Base-by-base conservation (phyloP, 257 asterid species). In the Solanum tarijense region DNA sequence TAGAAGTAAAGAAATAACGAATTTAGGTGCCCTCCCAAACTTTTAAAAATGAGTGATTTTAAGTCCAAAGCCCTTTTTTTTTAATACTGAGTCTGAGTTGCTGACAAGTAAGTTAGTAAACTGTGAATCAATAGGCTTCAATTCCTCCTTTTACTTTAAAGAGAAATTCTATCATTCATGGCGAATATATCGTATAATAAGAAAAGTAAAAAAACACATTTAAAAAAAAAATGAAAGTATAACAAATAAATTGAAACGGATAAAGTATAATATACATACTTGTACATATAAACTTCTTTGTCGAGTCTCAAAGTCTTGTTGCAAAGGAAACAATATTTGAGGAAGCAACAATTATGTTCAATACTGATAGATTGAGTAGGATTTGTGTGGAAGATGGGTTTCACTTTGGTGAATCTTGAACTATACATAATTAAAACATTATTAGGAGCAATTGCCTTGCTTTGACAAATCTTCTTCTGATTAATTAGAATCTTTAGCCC, bases 251-350 rank as follows among this genome's bases (percentile, higher is more conserved):
- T 60, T 60, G 27, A 58, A 58, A 58, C 27, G 9, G 6, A 58
- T 55, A 55, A 55, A 55, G 1, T 55, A 55, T 60, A 5, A 16
- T 16, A 72, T 82, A 46, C 41, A 6, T 89, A 91, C 92, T 83
- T 89, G 6, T 89, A 91, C 93, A 91, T 90, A 83, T 89, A 91
- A 5, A 90, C 90, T 14, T 91, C 90, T 83, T 91, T 86, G 83
- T 91, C 92, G 18, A 89, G 90, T 12, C 87, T 43, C 32, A 90
- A 55, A 32, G 71, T 69, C 52, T 89, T 90, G 66, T 38, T 83
- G 88, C 93, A 91, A 0, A 90, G 91, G 39, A 62, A 84, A 52
- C 92, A 91, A 4, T 85, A 89, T 78, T 88, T 89, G 38, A 90
- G 93, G 41, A 83, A 90, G 83, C 90, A 89, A 86, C 60, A 71